A percentile compares a stretch with the other conserved stretches of the same genome.
Conservation (phyloP, 2,329 filamentous ascomycete species). For the Aureobasidium sp. region DNA sequence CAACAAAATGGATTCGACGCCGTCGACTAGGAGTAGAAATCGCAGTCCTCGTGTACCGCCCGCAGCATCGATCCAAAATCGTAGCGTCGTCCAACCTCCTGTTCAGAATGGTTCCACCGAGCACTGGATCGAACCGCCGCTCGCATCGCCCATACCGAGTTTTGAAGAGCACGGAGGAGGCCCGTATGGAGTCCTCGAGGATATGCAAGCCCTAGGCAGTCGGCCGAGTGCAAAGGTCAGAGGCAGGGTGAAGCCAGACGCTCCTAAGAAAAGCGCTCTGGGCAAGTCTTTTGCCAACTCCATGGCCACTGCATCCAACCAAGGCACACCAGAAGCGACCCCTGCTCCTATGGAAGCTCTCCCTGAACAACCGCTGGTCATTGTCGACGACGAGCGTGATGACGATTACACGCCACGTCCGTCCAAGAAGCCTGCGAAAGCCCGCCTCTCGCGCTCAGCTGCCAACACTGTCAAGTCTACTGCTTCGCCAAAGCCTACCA, state of each 20-base stretch:
- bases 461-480: constrained; percentile 9
- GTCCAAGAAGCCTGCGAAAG: constrained; percentile 28
- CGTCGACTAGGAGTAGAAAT: constrained; percentile 2
- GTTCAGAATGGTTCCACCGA: background rate
- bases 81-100: background rate
- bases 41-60: constrained; percentile 4
- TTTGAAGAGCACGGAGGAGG: constrained; percentile 70
- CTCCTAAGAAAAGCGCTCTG: constrained; percentile 32
- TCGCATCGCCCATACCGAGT: constrained; percentile 51
- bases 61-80: background rate
- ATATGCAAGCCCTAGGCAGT: constrained; percentile 74
- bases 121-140: constrained; percentile 46
- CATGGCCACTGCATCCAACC: constrained; percentile 30
- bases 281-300: constrained; percentile 32
- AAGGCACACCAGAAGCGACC: constrained; percentile 39
- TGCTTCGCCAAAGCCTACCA: constrained; percentile 16
- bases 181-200: constrained; percentile 67
- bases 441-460: constrained; percentile 17
- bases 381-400: constrained; percentile 38
- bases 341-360: constrained; percentile 30
- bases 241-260: constrained; percentile 40
- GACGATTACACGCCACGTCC: constrained; percentile 35
- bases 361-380: constrained; percentile 22
- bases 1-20: constrained; percentile 3
- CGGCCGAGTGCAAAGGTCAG: constrained; percentile 57